These are phyloP conservation scores for Rhizophagus prolifer DNA, from an alignment of 192 early-diverging fungal genomes.

Conservation along the genomic window DNA sequence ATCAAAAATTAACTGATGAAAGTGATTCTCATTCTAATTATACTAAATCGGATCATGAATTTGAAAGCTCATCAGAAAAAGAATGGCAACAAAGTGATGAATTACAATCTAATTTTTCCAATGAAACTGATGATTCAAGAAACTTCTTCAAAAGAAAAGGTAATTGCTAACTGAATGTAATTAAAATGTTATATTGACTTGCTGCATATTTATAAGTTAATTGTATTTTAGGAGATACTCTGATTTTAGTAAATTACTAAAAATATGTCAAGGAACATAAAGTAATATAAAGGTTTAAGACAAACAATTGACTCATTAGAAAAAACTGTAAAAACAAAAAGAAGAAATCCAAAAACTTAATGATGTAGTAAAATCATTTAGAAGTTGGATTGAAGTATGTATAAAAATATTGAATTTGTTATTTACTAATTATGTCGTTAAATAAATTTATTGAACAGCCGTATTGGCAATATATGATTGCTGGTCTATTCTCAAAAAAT, in stretches of 20 bases:
- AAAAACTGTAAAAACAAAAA: neutral
- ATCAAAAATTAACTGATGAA: neutral
- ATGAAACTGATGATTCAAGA: neutral
- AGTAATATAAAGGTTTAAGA: neutral
- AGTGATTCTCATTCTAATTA: neutral
- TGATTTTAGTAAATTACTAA: too few relatives aligned
- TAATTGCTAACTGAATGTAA: neutral
- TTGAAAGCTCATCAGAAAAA: neutral
- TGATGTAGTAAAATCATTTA: neutral
- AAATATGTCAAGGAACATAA: neutral
- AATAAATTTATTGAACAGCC: neutral
- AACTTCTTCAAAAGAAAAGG: too few relatives aligned
- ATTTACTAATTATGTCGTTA: neutral
- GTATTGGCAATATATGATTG: conserved; percentile 1
- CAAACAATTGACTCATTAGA: neutral
- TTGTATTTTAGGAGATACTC: neutral
- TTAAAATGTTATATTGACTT: neutral
- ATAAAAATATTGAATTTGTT: neutral
- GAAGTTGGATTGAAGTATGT: neutral
- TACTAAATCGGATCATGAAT: neutral
- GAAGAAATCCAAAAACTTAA: neutral
- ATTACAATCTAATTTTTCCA: neutral
- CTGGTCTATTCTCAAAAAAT: neutral
- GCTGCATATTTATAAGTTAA: neutral
- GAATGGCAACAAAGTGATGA: too few relatives aligned